Base-by-base conservation (phyloP, 805 yeast genomes). In the Kuraishia piskuri region DNA sequence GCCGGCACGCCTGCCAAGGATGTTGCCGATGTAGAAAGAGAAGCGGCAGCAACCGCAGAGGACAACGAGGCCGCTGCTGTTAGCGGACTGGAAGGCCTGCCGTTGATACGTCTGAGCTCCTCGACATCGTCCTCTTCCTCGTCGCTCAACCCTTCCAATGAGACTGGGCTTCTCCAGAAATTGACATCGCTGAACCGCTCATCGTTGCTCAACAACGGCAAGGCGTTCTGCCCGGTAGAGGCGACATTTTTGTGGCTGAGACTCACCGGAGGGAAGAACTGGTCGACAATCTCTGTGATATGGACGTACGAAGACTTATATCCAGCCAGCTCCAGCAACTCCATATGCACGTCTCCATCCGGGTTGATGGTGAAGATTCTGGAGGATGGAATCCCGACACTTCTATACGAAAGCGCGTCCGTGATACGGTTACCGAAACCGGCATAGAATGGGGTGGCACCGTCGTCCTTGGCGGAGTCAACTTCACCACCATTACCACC, bases 351-450 rank as follows among this genome's bases (percentile, higher is more conserved):
- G 59, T 94, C 98, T 2, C 97, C 97, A 57, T 88, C 90, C 1
- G 98, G 91, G 63, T 94, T 92, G 61, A 94, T 94, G 7, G 99
- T 94, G 65, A 94, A 94, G 46, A 94, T 91, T 57, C 96, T 76
- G 45, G 97, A 92, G 20, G 95, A 83, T 1, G 99, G 98, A 9
- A 94, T 88, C 3, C 94, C 90, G 7, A 94, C 98, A 9, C 90
- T 86, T 61, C 98, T 77, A 66, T 94, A 94, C 53, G 96, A 88
- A 52, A 94, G 78, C 6, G 98, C 98, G 70, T 94, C 99, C 2
- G 99, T 94, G 56, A 94, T 94, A 59, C 96, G 75, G 65, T 94
- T 94, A 26, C 99, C 99, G 68, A 94, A 94, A 0, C 99, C 99
- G 14, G 99, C 99, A 68, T 89, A 90, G 63, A 94, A 94, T 2